phyloP scores from a whole-genome alignment of 805 yeast species.

The Nakazawaea wickerhamii region DNA sequence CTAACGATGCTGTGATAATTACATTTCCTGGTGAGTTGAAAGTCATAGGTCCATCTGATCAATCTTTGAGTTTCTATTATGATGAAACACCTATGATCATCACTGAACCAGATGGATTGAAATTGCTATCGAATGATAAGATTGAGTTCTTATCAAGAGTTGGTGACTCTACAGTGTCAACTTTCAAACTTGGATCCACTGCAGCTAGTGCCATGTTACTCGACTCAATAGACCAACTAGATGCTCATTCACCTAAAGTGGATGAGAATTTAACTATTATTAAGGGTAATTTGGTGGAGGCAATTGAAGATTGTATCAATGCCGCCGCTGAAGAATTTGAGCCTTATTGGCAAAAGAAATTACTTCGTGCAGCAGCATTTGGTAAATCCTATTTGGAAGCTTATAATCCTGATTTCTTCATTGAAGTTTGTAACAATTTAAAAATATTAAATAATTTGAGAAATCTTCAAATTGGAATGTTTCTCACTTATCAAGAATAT shows the following conservation, averaged over 20 bases:
- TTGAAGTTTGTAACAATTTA: constrained; percentile 54
- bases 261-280: constrained; percentile 65
- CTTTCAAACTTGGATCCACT: constrained; percentile 79
- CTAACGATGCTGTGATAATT: constrained; percentile 71
- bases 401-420: constrained; percentile 56
- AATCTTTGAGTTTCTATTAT: constrained; percentile 48
- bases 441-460: constrained; percentile 69
- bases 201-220: constrained; percentile 76
- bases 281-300: constrained; percentile 42
- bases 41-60: constrained; percentile 67
- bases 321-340: constrained; percentile 80
- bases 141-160: constrained; percentile 66
- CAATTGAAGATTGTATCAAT: constrained; percentile 64
- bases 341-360: constrained; percentile 70
- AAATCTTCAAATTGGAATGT: constrained; percentile 58
- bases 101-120: constrained; percentile 66
- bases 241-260: constrained; percentile 70
- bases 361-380: constrained; percentile 76
- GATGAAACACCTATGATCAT: constrained; percentile 33
- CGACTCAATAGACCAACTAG: constrained; percentile 69
- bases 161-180: constrained; percentile 44
- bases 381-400: constrained; percentile 65
- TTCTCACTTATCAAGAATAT: constrained; percentile 56
- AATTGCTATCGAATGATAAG: constrained; percentile 51
- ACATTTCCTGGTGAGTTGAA: constrained; percentile 56